phyloP scores from a whole-genome alignment of 352 stramenopile species.

The Phytophthora sp. region DNA sequence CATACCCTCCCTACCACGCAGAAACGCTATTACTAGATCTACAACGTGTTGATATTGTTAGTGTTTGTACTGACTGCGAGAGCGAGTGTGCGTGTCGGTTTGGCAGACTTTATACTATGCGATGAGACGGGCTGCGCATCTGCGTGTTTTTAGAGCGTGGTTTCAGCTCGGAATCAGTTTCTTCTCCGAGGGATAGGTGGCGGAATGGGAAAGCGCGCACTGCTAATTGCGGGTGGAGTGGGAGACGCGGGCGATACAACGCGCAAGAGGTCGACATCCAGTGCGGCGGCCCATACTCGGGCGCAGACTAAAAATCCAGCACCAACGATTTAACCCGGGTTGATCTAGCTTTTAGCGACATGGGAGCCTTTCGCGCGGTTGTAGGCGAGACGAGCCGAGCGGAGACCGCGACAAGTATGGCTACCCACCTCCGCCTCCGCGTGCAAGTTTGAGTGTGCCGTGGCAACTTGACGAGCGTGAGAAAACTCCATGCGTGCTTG shows the following conservation, averaged over 20 bases:
- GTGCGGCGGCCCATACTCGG: background rate
- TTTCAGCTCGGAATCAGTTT: slow-evolving; percentile 29
- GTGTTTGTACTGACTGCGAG: background rate
- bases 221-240: too few species aligned
- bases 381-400: slow-evolving; percentile 10
- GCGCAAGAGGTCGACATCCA: background rate
- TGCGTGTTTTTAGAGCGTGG: slow-evolving; percentile 22
- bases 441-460: slow-evolving; percentile 9
- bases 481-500: slow-evolving; percentile 30
- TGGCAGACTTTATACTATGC: slow-evolving; percentile 3
- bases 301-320: slow-evolving; percentile 2
- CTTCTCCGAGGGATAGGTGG: slow-evolving; percentile 3
- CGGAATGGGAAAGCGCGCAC: too few species aligned
- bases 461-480: slow-evolving; percentile 19
- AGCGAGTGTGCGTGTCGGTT: background rate
- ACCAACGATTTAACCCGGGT: background rate
- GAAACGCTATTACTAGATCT: background rate
- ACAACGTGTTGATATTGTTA: too few species aligned
- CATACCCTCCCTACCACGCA: slow-evolving; percentile 1
- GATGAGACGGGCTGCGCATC: slow-evolving; percentile 2
- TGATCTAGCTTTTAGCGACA: background rate
- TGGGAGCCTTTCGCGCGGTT: slow-evolving; percentile 18
- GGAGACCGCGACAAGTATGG: slow-evolving; percentile 25
- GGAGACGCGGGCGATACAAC: too few species aligned
- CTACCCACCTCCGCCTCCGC: slow-evolving; percentile 7